phyloP scores from a whole-genome alignment of 176 grass and related monocot genomes.

The Elymus sibiricus region DNA sequence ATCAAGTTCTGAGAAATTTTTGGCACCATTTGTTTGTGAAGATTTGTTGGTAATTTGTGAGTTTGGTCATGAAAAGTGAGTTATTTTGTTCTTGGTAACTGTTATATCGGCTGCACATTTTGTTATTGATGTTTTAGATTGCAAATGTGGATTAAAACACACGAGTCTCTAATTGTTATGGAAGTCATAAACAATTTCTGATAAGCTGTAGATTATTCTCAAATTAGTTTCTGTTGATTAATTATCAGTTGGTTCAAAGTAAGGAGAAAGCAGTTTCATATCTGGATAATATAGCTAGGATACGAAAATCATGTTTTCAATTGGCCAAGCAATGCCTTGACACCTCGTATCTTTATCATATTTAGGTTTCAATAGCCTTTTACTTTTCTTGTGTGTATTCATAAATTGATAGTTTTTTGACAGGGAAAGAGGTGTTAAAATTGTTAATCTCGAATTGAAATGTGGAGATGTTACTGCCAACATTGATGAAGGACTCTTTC shows the following conservation, averaged over 20 bases:
- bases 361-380: slow-evolving; percentile 25
- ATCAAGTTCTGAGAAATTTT: slow-evolving; percentile 43
- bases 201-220: slow-evolving; percentile 5
- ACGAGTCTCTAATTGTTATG: background rate
- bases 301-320: background rate
- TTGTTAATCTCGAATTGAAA: slow-evolving; percentile 74
- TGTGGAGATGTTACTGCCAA: slow-evolving; percentile 74
- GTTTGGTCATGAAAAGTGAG: slow-evolving; percentile 86
- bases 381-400: slow-evolving; percentile 15
- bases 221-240: slow-evolving; percentile 18
- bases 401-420: slow-evolving; percentile 35
- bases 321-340: background rate
- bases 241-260: background rate
- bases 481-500: slow-evolving; percentile 69
- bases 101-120: slow-evolving; percentile 9
- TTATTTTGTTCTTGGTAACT: slow-evolving; percentile 36
- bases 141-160: slow-evolving; percentile 9
- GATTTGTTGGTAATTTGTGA: slow-evolving; percentile 70
- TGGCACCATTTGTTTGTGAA: slow-evolving; percentile 68
- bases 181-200: slow-evolving; percentile 1
- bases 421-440: slow-evolving; percentile 94
- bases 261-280: background rate
- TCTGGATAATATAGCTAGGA: background rate
- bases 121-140: slow-evolving; percentile 8
- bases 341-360: background rate